These are phyloP conservation scores for Aspergillus mulundensis DNA, from an alignment of 495 filamentous ascomycete species.

Conservation along the genomic window DNA sequence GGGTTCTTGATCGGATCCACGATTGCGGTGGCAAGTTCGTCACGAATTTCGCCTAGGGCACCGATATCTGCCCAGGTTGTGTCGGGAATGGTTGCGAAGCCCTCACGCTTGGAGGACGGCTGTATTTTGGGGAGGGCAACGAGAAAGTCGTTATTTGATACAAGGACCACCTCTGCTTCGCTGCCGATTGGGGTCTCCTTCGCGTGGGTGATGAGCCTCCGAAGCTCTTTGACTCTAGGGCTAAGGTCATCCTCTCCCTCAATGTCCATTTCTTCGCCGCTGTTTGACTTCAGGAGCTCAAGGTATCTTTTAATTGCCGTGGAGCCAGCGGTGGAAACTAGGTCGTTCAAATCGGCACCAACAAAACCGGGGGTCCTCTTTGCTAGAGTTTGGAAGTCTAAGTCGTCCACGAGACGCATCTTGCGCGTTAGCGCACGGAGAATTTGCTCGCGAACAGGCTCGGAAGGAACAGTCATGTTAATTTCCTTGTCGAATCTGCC, in stretches of 20 bases:
- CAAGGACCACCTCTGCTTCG: slow-evolving; percentile 39
- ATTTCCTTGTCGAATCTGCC: slow-evolving; percentile 92
- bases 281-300: slow-evolving; percentile 47
- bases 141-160: slow-evolving; percentile 65
- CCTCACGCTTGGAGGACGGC: slow-evolving; percentile 90
- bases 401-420: slow-evolving; percentile 61
- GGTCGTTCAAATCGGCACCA: slow-evolving; percentile 83
- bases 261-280: slow-evolving; percentile 51
- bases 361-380: slow-evolving; percentile 93
- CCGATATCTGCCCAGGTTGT: slow-evolving; percentile 94
- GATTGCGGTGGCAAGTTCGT: slow-evolving; percentile 81
- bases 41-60: slow-evolving; percentile 71
- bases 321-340: slow-evolving; percentile 71
- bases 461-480: slow-evolving; percentile 90
- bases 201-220: slow-evolving; percentile 51
- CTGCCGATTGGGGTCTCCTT: slow-evolving; percentile 46
- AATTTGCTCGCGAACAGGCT: slow-evolving; percentile 77
- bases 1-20: slow-evolving; percentile 89
- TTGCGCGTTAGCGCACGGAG: slow-evolving; percentile 72
- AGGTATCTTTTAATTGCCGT: slow-evolving; percentile 60
- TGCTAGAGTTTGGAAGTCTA: slow-evolving; percentile 76
- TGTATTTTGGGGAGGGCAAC: slow-evolving; percentile 80
- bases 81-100: slow-evolving; percentile 95
- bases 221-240: slow-evolving; percentile 45
- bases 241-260: slow-evolving; percentile 38